A percentile compares a stretch with the other conserved stretches of the same genome.
Evolutionary conservation across 768 basidiomycete genomes (phyloP).

Genomic region (Lactarius vividus): DNA sequence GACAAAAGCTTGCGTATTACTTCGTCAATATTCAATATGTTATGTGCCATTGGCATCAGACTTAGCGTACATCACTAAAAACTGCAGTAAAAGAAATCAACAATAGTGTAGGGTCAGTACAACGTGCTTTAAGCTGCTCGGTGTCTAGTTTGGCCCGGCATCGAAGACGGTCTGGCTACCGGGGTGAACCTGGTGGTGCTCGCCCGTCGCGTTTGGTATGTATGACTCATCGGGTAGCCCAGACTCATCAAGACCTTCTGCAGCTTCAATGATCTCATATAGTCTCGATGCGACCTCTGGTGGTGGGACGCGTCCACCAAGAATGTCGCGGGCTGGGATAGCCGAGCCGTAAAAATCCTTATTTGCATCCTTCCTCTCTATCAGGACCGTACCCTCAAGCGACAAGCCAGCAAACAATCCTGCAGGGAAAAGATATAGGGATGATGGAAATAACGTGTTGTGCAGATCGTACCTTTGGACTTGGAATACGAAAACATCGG

Average conservation of each 20-base stretch:
- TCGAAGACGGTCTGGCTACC: conserved; percentile 67
- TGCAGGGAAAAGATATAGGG: conserved; percentile 32
- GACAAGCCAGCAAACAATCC: conserved; percentile 94
- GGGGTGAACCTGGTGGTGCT: conserved; percentile 48
- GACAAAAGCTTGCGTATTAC: neutral
- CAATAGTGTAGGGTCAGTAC: conserved; percentile 11
- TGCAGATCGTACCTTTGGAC: conserved; percentile 68
- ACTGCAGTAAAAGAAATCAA: neutral
- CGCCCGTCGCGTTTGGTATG: conserved; percentile 64
- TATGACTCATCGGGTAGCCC: conserved; percentile 78
- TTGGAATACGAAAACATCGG: conserved; percentile 98
- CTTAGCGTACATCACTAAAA: conserved; percentile 1
- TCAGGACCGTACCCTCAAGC: conserved; percentile 89
- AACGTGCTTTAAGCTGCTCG: neutral
- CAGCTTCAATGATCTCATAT: conserved; percentile 96
- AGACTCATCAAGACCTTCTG: conserved; percentile 87
- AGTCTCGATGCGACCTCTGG: conserved; percentile 90
- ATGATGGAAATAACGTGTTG: neutral
- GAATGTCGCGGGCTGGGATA: conserved; percentile 85
- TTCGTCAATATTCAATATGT: neutral
- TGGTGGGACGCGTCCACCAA: conserved; percentile 92
- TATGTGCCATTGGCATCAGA: neutral
- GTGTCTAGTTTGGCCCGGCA: conserved; percentile 48
- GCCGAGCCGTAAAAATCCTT: conserved; percentile 93
- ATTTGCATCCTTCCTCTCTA: conserved; percentile 96